Conservation (phyloP, 2,329 filamentous ascomycete species). For the Cercospora zeina region DNA sequence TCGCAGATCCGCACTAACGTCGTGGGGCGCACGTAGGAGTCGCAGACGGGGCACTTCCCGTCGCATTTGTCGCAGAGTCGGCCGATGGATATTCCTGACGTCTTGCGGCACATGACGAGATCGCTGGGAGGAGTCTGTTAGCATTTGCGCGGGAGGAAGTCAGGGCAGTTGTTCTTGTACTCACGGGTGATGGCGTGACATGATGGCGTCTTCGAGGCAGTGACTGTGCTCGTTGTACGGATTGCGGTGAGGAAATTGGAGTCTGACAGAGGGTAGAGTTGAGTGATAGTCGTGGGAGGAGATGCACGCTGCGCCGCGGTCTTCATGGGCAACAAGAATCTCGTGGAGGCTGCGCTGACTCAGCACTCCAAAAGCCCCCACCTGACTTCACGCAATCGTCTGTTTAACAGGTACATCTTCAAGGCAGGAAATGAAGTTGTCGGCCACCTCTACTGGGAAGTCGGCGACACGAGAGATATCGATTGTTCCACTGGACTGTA, state of each 20-base stretch:
- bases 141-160: conserved; percentile 21
- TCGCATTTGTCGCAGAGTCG: conserved; percentile 99
- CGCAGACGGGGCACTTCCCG: conserved; percentile 98
- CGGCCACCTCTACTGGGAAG: too few species aligned
- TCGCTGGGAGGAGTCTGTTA: conserved; percentile 57
- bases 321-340: conserved; percentile 8
- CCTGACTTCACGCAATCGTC: background rate
- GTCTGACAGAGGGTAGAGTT: too few species aligned
- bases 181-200: conserved; percentile 94
- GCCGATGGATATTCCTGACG: conserved; percentile 94
- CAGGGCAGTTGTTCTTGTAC: conserved; percentile 42
- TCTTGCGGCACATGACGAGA: conserved; percentile 99
- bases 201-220: conserved; percentile 45
- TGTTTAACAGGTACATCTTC: too few species aligned
- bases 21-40: conserved; percentile 96
- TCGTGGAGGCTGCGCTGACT: conserved; percentile 4
- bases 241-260: background rate
- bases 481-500: too few species aligned
- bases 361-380: background rate
- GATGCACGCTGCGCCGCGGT: background rate
- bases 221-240: background rate
- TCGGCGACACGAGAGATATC: too few species aligned
- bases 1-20: conserved; percentile 98
- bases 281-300: background rate
- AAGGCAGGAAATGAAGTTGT: too few species aligned